phyloP scores from a whole-genome alignment of 345 rosid species.

The Populus euphratica region DNA sequence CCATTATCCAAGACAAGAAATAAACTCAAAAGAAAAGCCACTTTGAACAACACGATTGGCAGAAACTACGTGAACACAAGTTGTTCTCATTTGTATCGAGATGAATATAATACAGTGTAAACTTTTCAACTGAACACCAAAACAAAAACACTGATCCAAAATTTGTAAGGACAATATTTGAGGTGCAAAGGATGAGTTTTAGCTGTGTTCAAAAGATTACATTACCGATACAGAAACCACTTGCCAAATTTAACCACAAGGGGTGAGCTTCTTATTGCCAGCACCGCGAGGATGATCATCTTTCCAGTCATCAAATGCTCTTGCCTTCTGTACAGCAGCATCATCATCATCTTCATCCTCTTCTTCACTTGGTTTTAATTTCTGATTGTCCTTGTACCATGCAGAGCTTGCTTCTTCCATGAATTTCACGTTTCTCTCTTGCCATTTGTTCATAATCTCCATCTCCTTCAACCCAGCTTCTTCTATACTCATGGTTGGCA shows the following conservation, averaged over 20 bases:
- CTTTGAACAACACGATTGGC: neutral
- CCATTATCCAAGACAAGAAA: neutral
- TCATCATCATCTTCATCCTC: slow-evolving; percentile 57
- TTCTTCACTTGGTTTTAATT: slow-evolving; percentile 38
- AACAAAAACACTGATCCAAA: neutral
- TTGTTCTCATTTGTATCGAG: neutral
- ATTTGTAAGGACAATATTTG: slow-evolving; percentile 7
- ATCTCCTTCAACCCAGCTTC: slow-evolving; percentile 94
- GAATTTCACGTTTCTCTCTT: slow-evolving; percentile 69
- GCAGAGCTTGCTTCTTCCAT: slow-evolving; percentile 88
- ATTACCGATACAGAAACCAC: neutral
- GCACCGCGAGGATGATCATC: slow-evolving; percentile 98
- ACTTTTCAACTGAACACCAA: neutral
- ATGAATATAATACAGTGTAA: neutral
- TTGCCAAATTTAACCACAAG: slow-evolving; percentile 60
- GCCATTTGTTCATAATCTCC: slow-evolving; percentile 91
- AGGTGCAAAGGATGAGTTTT: neutral
- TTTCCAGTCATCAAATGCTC: slow-evolving; percentile 97
- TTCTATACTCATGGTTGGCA: slow-evolving; percentile 99
- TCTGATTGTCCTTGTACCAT: slow-evolving; percentile 63
- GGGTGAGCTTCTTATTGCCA: slow-evolving; percentile 93
- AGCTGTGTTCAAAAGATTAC: slow-evolving; percentile 2
- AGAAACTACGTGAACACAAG: neutral
- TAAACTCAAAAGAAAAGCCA: neutral
- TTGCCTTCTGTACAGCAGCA: slow-evolving; percentile 64